Evolutionary conservation across 2,329 filamentous ascomycete genomes (phyloP), one percentile per base, ranked within the genome.

Genomic region (Geosmithia flava): DNA sequence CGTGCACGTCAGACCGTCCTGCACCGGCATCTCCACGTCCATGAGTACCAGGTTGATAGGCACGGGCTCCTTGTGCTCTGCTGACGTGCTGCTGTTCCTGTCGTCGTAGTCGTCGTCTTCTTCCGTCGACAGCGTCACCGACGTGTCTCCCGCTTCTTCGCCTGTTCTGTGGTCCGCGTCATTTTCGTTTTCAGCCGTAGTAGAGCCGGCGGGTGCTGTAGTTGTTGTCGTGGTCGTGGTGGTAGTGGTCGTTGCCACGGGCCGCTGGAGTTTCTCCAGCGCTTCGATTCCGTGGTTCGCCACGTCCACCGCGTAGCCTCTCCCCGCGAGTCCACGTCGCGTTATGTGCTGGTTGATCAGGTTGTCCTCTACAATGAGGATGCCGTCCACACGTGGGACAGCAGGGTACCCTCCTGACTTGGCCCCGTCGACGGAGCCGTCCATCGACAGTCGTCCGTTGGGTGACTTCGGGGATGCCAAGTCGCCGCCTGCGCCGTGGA

Each of bases 21-120:
- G 83, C 16, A 86, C 65, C 1, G 83, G 83, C 83, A 87, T 87
- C 58, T 87, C 81, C 54, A 85, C 79, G 55, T 87, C 84, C 83
- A 87, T 87, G 19, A 87, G 68, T 17, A 87, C 76, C 4, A 86
- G 68, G 46, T 76, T 76, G 20, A 83, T 63, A 1, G 68, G 64
- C 23, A 71, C 53, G 6, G 55, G 41, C 30, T 27, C 23, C 23
- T 48, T 3, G 44, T 40, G 39, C 30, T 53, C 8, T 49, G 39
- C 23, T 27, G 23, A 27, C 23, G 23, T 27, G 23, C 23, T 27
- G 23, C 23, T 3, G 52, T 37, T 11, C 11, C 33, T 37, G 30
- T 30, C n/a, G 44, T 20, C 33, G 16, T 42, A 23, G 17, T 13
- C 44, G 11, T 20, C 29, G 29, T 17, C n/a, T 17, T 11, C 44